Conservation (phyloP, 1,139 yeast genomes). For the Komagataea norvegica region DNA sequence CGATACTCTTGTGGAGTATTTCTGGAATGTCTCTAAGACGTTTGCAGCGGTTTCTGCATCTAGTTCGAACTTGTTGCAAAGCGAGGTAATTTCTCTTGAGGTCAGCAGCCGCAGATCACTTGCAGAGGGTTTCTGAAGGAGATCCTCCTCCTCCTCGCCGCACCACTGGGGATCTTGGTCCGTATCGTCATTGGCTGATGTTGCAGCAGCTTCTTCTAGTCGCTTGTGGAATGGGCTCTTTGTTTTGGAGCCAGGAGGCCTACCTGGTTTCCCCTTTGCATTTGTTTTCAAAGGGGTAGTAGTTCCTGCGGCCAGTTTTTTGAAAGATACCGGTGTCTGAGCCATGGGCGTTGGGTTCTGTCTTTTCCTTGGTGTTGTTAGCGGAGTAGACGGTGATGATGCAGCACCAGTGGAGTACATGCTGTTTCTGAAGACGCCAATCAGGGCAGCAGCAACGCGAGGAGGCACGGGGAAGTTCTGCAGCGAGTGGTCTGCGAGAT, state of each 20-base stretch:
- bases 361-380: slow-evolving; percentile 15
- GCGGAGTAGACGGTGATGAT: slow-evolving; percentile 8
- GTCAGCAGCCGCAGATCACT: slow-evolving; percentile 25
- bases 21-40: slow-evolving; percentile 46
- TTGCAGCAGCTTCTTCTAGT: slow-evolving; percentile 17
- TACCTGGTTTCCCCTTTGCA: slow-evolving; percentile 16
- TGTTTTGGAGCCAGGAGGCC: slow-evolving; percentile 15
- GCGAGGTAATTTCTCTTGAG: slow-evolving; percentile 49
- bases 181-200: not conserved
- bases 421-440: slow-evolving; percentile 14
- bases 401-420: slow-evolving; percentile 6
- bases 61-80: slow-evolving; percentile 60
- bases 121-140: slow-evolving; percentile 14
- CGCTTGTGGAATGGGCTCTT: slow-evolving; percentile 15
- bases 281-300: no score
- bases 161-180: not conserved
- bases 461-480: slow-evolving; percentile 58
- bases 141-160: slow-evolving; percentile 14
- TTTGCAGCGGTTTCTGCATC: slow-evolving; percentile 49
- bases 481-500: slow-evolving; percentile 43
- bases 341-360: slow-evolving; percentile 2
- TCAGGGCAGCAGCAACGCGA: slow-evolving; percentile 30
- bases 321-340: slow-evolving; percentile 4
- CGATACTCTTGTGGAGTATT: slow-evolving; percentile 49
- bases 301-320: no score